phyloP scores from a whole-genome alignment of 805 yeast genomes.

The Jamesozyma gamospora region DNA sequence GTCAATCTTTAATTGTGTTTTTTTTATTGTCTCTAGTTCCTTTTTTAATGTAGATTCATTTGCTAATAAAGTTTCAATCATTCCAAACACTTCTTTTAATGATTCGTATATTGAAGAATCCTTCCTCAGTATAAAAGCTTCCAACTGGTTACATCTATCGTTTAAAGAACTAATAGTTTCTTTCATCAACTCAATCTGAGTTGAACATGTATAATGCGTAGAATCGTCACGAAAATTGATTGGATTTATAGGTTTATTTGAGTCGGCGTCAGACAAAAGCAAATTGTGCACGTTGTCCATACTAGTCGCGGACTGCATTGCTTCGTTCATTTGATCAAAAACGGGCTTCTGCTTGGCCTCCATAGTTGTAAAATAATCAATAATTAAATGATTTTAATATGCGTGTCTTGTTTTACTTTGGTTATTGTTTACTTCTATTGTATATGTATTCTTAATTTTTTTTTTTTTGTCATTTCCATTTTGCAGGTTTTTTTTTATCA shows the following conservation, averaged over 20 bases:
- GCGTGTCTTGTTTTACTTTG: no score
- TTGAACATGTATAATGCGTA: constrained; percentile 1
- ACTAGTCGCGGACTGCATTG: no score
- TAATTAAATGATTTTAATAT: no score
- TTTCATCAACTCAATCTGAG: constrained; percentile 7
- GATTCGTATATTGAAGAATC: constrained; percentile 14
- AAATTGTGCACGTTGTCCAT: no score
- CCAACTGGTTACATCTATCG: constrained; percentile 6
- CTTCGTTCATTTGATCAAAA: no score
- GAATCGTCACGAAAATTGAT: background rate
- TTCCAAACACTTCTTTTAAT: constrained; percentile 15
- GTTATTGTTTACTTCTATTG: no score
- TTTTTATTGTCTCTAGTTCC: constrained; percentile 3
- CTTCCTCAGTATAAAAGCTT: constrained; percentile 9
- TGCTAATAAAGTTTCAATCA: constrained; percentile 20
- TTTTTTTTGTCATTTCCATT: no score
- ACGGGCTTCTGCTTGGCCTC: no score
- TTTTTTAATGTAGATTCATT: constrained; percentile 25
- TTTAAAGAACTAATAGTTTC: constrained; percentile 1
- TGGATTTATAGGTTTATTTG: background rate
- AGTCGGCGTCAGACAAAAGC: no score
- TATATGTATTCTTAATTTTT: no score
- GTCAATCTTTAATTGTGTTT: constrained; percentile 4
- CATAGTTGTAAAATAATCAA: no score
- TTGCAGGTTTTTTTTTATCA: no score